These are phyloP conservation scores for Cryptococcus sp. DNA, from an alignment of 1,284 basidiomycete genomes.

Conservation along the genomic window DNA sequence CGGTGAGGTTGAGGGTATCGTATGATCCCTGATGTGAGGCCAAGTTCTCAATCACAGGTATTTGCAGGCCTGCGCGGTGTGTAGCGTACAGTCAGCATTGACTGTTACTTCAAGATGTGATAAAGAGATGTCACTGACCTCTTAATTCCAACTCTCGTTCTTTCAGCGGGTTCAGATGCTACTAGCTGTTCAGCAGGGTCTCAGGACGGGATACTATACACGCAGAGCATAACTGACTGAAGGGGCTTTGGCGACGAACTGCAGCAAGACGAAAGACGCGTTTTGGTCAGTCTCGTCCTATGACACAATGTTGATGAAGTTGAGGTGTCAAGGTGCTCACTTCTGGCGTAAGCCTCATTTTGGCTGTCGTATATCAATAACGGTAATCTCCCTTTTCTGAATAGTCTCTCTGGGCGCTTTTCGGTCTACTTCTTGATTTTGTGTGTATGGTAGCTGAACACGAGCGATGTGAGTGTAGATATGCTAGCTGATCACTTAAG, in stretches of 20 bases:
- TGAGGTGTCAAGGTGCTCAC: conserved; percentile 32
- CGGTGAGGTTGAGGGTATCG: conserved; percentile 80
- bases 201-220: neutral
- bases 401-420: no score
- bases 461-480: neutral
- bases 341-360: conserved; percentile 55
- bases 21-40: conserved; percentile 85
- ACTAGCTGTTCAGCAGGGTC: conserved; percentile 27
- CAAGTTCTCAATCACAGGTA: conserved; percentile 97
- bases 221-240: conserved; percentile 39
- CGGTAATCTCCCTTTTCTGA: no score
- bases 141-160: conserved; percentile 93
- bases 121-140: conserved; percentile 61
- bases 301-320: conserved; percentile 1
- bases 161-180: conserved; percentile 81
- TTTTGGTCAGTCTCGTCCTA: neutral
- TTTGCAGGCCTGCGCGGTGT: conserved; percentile 76
- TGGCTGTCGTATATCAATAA: neutral
- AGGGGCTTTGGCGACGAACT: conserved; percentile 51
- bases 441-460: neutral
- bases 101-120: neutral
- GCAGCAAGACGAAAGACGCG: conserved; percentile 10
- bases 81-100: neutral
- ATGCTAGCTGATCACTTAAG: neutral
- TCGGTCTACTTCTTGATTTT: no score